phyloP scores from a whole-genome alignment of 805 yeast species.

The Alloascoidea africana region DNA sequence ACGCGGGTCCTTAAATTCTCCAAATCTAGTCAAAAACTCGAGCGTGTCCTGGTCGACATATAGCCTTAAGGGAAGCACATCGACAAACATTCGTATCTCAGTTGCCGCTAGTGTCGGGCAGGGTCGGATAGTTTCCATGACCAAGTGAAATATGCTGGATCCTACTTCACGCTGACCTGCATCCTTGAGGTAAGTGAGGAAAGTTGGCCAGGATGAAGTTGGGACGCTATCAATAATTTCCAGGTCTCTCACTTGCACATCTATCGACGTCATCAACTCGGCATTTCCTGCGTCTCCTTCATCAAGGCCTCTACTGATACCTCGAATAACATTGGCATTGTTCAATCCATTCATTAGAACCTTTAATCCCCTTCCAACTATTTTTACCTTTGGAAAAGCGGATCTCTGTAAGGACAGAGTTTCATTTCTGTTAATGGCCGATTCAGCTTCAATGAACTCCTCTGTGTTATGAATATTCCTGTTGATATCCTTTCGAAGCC shows the following conservation, averaged over 20 bases:
- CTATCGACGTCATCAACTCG: constrained; percentile 33
- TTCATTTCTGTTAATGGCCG: not conserved
- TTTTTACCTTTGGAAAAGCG: constrained; percentile 35
- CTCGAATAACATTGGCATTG: constrained; percentile 28
- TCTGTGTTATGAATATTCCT: constrained; percentile 25
- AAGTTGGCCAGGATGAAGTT: constrained; percentile 83
- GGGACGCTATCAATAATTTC: constrained; percentile 65
- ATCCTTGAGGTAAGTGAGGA: constrained; percentile 52
- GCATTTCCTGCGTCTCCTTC: constrained; percentile 17
- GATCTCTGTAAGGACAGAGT: constrained; percentile 49
- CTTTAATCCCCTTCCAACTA: constrained; percentile 40
- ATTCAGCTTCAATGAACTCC: no score
- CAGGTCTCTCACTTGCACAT: constrained; percentile 34
- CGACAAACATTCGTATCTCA: constrained; percentile 27
- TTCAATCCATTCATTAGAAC: constrained; percentile 26
- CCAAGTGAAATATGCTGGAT: constrained; percentile 41
- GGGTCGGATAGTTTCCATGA: constrained; percentile 49
- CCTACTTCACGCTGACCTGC: constrained; percentile 60
- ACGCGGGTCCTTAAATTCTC: constrained; percentile 61
- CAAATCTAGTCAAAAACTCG: constrained; percentile 68
- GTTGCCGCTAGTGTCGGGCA: constrained; percentile 46
- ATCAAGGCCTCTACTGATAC: constrained; percentile 17
- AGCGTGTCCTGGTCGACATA: constrained; percentile 90
- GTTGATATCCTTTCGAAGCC: constrained; percentile 39
- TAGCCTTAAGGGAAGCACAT: constrained; percentile 57